These are phyloP conservation scores for Tylopilus cervinicoccineus DNA, from an alignment of 768 basidiomycete species.

Conservation along the genomic window DNA sequence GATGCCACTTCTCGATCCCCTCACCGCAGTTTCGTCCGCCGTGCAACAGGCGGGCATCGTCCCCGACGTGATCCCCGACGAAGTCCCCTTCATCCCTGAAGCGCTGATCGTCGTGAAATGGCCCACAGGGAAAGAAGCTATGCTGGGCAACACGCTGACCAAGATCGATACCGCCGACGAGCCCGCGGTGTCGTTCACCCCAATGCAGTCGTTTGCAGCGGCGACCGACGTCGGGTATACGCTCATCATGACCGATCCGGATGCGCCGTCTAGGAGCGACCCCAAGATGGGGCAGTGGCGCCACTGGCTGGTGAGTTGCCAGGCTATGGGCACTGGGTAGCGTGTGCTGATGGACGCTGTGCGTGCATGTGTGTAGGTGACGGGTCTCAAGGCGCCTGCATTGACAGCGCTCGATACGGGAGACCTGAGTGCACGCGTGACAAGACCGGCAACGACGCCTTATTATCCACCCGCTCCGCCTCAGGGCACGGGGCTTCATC, in stretches of 20 bases:
- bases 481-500: conserved; percentile 49
- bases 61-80: conserved; percentile 29
- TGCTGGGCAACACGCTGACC: conserved; percentile 37
- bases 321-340: too few relatives aligned
- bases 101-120: conserved; percentile 28
- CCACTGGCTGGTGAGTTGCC: conserved; percentile 52
- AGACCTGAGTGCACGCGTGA: conserved; percentile 37
- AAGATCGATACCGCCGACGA: conserved; percentile 43
- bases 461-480: conserved; percentile 57
- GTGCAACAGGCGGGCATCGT: conserved; percentile 22
- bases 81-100: conserved; percentile 23
- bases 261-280: conserved; percentile 48
- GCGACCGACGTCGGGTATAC: conserved; percentile 41
- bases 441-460: conserved; percentile 46
- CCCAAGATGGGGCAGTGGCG: conserved; percentile 51
- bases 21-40: conserved; percentile 17
- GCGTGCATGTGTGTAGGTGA: conserved; percentile 24
- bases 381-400: conserved; percentile 37
- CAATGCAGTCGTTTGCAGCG: conserved; percentile 35
- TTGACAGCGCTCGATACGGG: conserved; percentile 28
- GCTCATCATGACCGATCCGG: conserved; percentile 56
- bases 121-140: conserved; percentile 29
- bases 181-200: conserved; percentile 45
- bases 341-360: background rate
- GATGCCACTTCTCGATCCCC: conserved; percentile 27